Percentiles rank a stretch among this genome's conserved stretches.
These are phyloP conservation scores for Eutrema salsugineum DNA, from an alignment of 441 rosid genomes.

Conservation along the genomic window DNA sequence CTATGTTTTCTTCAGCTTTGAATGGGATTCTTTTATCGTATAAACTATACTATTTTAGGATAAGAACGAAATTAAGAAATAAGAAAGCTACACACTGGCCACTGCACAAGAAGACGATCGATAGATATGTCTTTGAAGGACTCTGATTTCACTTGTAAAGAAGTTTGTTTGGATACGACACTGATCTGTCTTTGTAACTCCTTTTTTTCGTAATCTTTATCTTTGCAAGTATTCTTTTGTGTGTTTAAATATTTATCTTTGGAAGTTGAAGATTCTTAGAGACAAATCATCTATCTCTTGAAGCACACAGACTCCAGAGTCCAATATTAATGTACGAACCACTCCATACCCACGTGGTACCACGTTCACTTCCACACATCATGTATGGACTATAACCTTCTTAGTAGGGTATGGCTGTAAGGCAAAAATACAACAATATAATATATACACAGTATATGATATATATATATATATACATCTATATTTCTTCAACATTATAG, in stretches of 20 bases:
- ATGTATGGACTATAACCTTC: background rate
- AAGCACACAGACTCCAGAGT: background rate
- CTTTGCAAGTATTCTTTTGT: background rate
- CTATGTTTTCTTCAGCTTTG: background rate
- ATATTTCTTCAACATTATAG: too few species aligned
- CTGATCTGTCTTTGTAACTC: background rate
- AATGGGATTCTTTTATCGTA: background rate
- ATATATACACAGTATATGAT: background rate
- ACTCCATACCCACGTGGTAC: slow-evolving; percentile 21
- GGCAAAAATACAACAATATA: background rate
- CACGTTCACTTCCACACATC: slow-evolving; percentile 13
- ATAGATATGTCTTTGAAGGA: background rate
- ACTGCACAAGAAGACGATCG: background rate
- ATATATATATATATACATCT: background rate
- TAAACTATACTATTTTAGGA: background rate
- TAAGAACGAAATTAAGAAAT: background rate
- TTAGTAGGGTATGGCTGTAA: background rate
- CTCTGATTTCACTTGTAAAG: background rate
- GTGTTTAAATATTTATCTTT: background rate
- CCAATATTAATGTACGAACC: background rate
- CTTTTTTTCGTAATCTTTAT: background rate
- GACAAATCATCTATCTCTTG: background rate
- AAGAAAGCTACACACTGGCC: background rate
- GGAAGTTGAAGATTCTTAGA: slow-evolving; percentile 1
- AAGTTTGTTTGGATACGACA: background rate